These are phyloP conservation scores for Nakazawaea anatomiae DNA, from an alignment of 805 yeast genomes.

Conservation along the genomic window DNA sequence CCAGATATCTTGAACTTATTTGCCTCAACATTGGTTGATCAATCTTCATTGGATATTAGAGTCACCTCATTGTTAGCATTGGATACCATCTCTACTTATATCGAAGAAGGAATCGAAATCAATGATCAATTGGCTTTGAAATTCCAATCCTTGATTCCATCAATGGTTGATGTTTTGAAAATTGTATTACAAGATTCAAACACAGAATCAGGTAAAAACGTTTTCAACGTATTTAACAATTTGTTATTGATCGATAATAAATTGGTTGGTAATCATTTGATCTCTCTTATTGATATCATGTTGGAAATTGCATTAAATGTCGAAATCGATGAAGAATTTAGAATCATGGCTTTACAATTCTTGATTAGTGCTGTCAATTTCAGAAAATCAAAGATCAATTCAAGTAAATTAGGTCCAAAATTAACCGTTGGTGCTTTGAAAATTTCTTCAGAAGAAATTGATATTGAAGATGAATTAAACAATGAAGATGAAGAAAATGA, in stretches of 20 bases:
- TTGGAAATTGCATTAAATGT: conserved; percentile 67
- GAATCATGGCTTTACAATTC: conserved; percentile 80
- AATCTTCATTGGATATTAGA: conserved; percentile 64
- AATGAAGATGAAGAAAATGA: conserved; percentile 88
- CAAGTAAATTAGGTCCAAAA: conserved; percentile 79
- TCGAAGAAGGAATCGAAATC: conserved; percentile 54
- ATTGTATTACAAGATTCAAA: conserved; percentile 70
- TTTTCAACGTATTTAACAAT: conserved; percentile 82
- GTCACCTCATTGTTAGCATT: conserved; percentile 79
- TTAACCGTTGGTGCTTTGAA: conserved; percentile 68
- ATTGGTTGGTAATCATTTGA: conserved; percentile 69
- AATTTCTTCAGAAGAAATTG: conserved; percentile 71
- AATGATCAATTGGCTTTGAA: conserved; percentile 36
- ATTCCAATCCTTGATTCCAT: conserved; percentile 67
- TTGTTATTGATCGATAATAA: conserved; percentile 71
- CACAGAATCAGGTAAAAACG: conserved; percentile 59
- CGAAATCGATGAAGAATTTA: conserved; percentile 69
- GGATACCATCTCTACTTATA: conserved; percentile 59
- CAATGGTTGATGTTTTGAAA: conserved; percentile 75
- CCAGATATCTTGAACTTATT: conserved; percentile 70
- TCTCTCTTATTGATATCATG: conserved; percentile 65
- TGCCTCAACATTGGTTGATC: conserved; percentile 56
- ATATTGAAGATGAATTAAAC: conserved; percentile 69
- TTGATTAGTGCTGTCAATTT: conserved; percentile 71
- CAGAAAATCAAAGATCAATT: conserved; percentile 74